Percentiles rank a stretch among this genome's conserved stretches.
phyloP scores from a whole-genome alignment of 192 early-diverging fungal genomes.

The Coemansia umbellata region DNA sequence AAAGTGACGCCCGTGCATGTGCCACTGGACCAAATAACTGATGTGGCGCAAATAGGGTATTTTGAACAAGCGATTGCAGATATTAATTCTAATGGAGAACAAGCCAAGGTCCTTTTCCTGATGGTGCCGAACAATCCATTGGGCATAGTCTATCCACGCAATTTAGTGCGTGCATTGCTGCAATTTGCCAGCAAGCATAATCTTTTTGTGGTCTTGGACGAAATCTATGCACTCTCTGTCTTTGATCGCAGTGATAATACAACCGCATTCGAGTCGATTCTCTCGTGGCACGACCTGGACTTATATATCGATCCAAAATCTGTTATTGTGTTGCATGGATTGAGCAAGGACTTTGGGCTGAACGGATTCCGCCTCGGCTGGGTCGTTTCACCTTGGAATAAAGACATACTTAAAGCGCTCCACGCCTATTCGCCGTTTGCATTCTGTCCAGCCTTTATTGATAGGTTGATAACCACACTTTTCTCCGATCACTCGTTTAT shows the following conservation, averaged over 20 bases:
- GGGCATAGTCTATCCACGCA: constrained; percentile 54
- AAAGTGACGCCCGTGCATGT: constrained; percentile 53
- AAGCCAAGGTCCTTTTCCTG: constrained; percentile 55
- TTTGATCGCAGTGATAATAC: constrained; percentile 44
- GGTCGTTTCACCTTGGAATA: constrained; percentile 61
- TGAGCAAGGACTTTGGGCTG: constrained; percentile 83
- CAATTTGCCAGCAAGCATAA: constrained; percentile 60
- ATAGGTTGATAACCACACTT: constrained; percentile 55
- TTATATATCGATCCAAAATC: constrained; percentile 58
- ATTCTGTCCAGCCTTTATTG: constrained; percentile 59
- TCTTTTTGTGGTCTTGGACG: constrained; percentile 71
- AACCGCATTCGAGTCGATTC: constrained; percentile 62
- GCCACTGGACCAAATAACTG: constrained; percentile 37
- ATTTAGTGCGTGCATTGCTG: constrained; percentile 54
- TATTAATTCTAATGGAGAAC: constrained; percentile 45
- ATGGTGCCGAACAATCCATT: constrained; percentile 74
- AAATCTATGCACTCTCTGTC: constrained; percentile 73
- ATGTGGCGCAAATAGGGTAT: constrained; percentile 50
- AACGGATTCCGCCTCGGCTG: constrained; percentile 71
- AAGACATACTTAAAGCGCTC: constrained; percentile 21
- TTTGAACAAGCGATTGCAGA: constrained; percentile 42
- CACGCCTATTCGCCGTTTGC: constrained; percentile 55
- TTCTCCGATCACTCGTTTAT: constrained; percentile 56
- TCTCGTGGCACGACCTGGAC: constrained; percentile 56
- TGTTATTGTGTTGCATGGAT: constrained; percentile 69